Evolutionary conservation across 2,329 filamentous ascomycete species (phyloP), one percentile per base, ranked within the genome.

Genomic region (Chaetomium globosum): DNA sequence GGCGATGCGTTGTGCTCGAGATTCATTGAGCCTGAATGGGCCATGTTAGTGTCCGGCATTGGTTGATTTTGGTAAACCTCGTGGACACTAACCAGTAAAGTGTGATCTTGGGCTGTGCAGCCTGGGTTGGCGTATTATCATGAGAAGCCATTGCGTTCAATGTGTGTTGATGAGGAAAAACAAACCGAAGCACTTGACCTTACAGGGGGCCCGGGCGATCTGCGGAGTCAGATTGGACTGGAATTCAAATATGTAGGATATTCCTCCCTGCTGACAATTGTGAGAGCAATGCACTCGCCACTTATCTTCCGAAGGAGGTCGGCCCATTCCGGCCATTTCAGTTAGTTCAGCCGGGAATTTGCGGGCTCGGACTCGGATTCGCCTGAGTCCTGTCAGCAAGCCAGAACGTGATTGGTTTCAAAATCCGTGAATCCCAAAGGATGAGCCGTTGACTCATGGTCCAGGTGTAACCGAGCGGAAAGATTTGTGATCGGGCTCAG

Each of bases 1-100:
- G 59, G 93, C 80, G 65, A 94, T 88, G 68, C 91, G 87, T 75
- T 95, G 91, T 16, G 90, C 87, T 69, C 92, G 89, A 65, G 91
- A 95, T 70, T 89, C 81, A 70, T 93, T 85, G 65, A 95, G 88
- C 92, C 92, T 94, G 16, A 13, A 39, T 39, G 36, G 3, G 70
- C 23, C 13, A 26, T 39, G 57, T 63, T 4, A 59, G 56, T 21
- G 7, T 31, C 16, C 7, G 30, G 26, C 4, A 28, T 33, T 43
- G 21, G 12, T 31, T 9, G 5, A 28, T 19, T 10, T n/a, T 4
- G 12, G 39, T 3, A 5, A 23, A 16, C 21, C 12, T 30, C 13
- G 10, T n/a, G 53, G 16, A 43, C 12, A 56, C 33, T 54, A 28
- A 68, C 67, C 65, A 67, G 57, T 65, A 68, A 28, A 68, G 53